Evolutionary conservation across 345 rosid species (phyloP), one percentile per base, ranked within the genome.

Genomic region (Citrus sp.): DNA sequence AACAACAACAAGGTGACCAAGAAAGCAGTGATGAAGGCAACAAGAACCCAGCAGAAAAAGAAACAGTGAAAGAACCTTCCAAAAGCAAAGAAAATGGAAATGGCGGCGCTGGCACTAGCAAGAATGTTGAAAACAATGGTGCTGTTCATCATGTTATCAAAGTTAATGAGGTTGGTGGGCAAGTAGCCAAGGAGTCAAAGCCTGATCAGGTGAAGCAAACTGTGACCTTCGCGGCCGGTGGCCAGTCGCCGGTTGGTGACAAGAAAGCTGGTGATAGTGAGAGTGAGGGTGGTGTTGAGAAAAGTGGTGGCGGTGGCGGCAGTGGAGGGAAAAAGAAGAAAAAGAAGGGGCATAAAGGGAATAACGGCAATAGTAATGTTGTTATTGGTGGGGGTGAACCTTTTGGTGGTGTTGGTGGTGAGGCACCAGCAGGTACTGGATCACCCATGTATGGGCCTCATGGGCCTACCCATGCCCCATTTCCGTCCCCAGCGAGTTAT

Each of bases 301-400:
- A 78, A 22, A 82, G 74, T 12, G 82, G 34, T 7, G 77, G 54
- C 9, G 68, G 81, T 6, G 72, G 40, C 40, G 40, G 82, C 64
- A 58, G 82, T 75, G 81, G 82, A 38, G 81, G 85, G 21, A 83
- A 88, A 60, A 91, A 90, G 87, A 91, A 89, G 82, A 94, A 92
- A 79, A 92, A 90, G 85, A 92, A 91, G 69, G 91, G 87, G 85
- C 85, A 90, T 9, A 80, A 71, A 27, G 74, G 84, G 75, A 85
- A 66, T 75, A 59, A 16, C 54, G 68, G 77, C 64, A 77, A 42
- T 77, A 56, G 25, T 71, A 75, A 30, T 42, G 79, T 19, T 16
- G 12, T 12, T 37, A 9, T 21, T 21, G 80, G 16, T 9, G 84
- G 60, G 67, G 82, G 73, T 9, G 84, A 68, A 37, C 84, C 82